Evolutionary conservation across 306 rosid species (phyloP).

Genomic region (Albizia julibrissin): DNA sequence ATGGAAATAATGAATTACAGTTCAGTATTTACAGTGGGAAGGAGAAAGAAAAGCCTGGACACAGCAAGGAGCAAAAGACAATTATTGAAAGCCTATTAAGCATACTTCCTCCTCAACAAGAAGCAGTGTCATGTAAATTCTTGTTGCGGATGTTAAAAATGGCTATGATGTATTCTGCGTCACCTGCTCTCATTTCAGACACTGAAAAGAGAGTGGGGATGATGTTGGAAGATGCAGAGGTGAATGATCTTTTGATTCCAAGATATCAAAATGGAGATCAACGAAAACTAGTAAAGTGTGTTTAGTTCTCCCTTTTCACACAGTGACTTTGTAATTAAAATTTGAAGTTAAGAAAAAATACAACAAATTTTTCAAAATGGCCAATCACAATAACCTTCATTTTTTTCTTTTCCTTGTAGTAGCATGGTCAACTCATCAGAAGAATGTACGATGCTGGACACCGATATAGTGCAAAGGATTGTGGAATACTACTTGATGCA

Average conservation of each 20-base stretch:
- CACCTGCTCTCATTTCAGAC: constrained; percentile 85
- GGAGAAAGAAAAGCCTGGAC: constrained; percentile 49
- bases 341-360: background rate
- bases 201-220: constrained; percentile 83
- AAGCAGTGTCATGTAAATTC: constrained; percentile 84
- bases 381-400: constrained; percentile 25
- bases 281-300: constrained; percentile 62
- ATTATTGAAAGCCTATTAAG: constrained; percentile 79
- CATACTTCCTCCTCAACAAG: constrained; percentile 75
- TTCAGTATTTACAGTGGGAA: constrained; percentile 57
- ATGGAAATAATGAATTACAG: constrained; percentile 62
- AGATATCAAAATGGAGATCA: constrained; percentile 64
- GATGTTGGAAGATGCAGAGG: constrained; percentile 86
- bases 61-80: constrained; percentile 68
- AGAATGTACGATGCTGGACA: constrained; percentile 73
- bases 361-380: constrained; percentile 13
- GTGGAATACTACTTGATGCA: constrained; percentile 89
- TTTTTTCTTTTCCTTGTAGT: constrained; percentile 30
- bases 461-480: constrained; percentile 78
- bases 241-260: constrained; percentile 81
- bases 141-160: constrained; percentile 74
- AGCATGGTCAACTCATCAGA: constrained; percentile 54
- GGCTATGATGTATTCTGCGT: constrained; percentile 80
- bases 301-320: constrained; percentile 26
- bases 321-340: background rate